Evolutionary conservation across 2,329 filamentous ascomycete genomes (phyloP).

Genomic region (Monilinia vaccinii-corymbosi): DNA sequence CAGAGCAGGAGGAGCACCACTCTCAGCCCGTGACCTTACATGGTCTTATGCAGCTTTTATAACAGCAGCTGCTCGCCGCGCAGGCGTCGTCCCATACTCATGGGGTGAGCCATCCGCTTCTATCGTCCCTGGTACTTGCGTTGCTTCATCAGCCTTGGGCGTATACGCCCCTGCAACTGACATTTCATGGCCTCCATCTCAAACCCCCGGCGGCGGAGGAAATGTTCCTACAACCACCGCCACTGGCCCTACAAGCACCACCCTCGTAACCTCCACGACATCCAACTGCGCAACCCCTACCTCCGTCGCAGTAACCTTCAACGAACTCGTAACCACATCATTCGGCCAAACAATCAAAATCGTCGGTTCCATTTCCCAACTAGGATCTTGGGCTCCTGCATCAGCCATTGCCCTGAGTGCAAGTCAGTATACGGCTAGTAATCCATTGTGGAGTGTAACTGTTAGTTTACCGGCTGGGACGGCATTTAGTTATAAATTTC

Average conservation of each 20-base stretch:
- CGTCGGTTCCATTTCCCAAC: conserved; percentile 45
- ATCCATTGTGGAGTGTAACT: conserved; percentile 52
- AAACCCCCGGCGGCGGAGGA: conserved; percentile 21
- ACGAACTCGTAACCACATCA: conserved; percentile 45
- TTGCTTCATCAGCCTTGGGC: conserved; percentile 37
- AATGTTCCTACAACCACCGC: conserved; percentile 9
- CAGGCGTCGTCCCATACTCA: conserved; percentile 44
- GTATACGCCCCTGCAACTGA: conserved; percentile 40
- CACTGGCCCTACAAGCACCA: conserved; percentile 11
- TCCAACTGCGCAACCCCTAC: conserved; percentile 33
- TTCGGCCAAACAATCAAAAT: conserved; percentile 59
- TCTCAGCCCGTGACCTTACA: conserved; percentile 59
- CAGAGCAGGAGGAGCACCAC: conserved; percentile 41
- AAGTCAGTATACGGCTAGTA: conserved; percentile 45
- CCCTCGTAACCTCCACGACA: conserved; percentile 25
- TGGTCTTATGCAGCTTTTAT: conserved; percentile 68
- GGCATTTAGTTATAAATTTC: conserved; percentile 58
- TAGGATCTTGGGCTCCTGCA: conserved; percentile 53
- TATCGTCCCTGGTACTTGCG: conserved; percentile 41
- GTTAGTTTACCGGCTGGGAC: conserved; percentile 47
- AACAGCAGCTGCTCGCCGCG: conserved; percentile 49
- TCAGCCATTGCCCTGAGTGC: conserved; percentile 49
- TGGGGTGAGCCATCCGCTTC: conserved; percentile 43
- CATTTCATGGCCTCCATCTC: conserved; percentile 38
- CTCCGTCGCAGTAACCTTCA: conserved; percentile 53